Evolutionary conservation across 495 filamentous ascomycete species (phyloP).

Genomic region (Hyaloscypha variabilis): DNA sequence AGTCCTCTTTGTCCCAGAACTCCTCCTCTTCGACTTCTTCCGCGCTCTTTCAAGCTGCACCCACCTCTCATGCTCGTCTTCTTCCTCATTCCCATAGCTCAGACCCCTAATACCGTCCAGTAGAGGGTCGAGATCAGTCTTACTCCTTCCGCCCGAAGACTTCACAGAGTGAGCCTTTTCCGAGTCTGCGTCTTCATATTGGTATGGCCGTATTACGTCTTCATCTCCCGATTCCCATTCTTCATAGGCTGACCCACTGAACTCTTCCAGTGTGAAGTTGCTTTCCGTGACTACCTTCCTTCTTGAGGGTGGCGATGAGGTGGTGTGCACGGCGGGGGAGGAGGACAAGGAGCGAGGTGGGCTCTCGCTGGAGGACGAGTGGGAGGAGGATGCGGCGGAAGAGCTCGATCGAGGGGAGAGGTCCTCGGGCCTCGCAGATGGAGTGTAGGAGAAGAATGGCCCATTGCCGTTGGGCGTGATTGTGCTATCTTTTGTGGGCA

Average conservation of each 20-base stretch:
- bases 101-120: conserved; percentile 18
- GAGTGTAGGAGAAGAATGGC: conserved; percentile 44
- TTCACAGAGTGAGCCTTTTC: conserved; percentile 23
- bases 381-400: conserved; percentile 33
- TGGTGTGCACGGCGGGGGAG: conserved; percentile 9
- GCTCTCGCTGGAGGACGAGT: conserved; percentile 15
- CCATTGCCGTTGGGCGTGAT: conserved; percentile 44
- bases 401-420: conserved; percentile 54
- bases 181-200: conserved; percentile 33
- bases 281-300: conserved; percentile 18
- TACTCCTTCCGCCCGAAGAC: neutral
- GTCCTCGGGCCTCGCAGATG: conserved; percentile 43
- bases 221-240: conserved; percentile 26
- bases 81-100: conserved; percentile 19
- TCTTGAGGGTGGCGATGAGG: conserved; percentile 9
- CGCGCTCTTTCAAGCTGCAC: conserved; percentile 13
- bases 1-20: conserved; percentile 54
- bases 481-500: conserved; percentile 13
- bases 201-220: conserved; percentile 28
- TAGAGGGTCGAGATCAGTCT: conserved; percentile 22
- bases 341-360: conserved; percentile 27
- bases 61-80: conserved; percentile 24
- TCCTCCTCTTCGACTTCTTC: conserved; percentile 47
- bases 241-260: conserved; percentile 27
- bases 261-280: conserved; percentile 33